Conservation (phyloP, 2,329 filamentous ascomycete species). For the Verruconis gallopava region DNA sequence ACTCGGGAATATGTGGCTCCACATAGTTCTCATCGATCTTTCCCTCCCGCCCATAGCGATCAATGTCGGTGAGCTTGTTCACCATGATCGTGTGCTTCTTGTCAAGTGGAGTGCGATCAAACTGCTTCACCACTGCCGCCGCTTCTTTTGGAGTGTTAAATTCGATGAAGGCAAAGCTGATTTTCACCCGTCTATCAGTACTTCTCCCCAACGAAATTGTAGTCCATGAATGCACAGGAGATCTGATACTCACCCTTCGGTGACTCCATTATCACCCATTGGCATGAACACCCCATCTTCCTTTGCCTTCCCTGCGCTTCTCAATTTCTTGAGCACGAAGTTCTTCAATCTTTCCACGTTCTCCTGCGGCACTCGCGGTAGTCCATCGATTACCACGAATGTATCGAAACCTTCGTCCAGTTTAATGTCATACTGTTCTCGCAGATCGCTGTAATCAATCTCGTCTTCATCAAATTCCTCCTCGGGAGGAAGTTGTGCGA, state of each 20-base stretch:
- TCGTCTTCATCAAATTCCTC: conserved; percentile 89
- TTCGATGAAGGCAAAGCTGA: conserved; percentile 91
- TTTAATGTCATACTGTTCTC: conserved; percentile 89
- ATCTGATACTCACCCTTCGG: conserved; percentile 62
- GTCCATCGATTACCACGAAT: conserved; percentile 90
- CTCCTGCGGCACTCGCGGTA: conserved; percentile 73
- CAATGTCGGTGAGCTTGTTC: conserved; percentile 97
- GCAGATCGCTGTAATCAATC: conserved; percentile 87
- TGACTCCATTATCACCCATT: conserved; percentile 72
- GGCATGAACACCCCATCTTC: conserved; percentile 93
- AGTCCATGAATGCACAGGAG: no score
- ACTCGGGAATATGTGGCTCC: conserved; percentile 67
- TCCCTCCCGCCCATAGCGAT: conserved; percentile 88
- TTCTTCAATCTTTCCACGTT: conserved; percentile 91
- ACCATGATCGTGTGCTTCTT: conserved; percentile 92
- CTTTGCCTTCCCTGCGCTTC: conserved; percentile 66
- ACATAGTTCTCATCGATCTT: conserved; percentile 85
- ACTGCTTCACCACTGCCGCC: conserved; percentile 72
- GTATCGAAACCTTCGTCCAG: conserved; percentile 92
- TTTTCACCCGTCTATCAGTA: no score
- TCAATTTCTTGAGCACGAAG: conserved; percentile 89
- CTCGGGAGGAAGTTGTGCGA: conserved; percentile 74
- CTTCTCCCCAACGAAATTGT: no score
- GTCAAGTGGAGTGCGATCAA: conserved; percentile 79
- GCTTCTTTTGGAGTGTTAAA: conserved; percentile 87